A percentile compares a stretch with the other conserved stretches of the same genome.
These are phyloP conservation scores for Monilinia aucupariae DNA, from an alignment of 2,329 filamentous ascomycete species.

Conservation along the genomic window DNA sequence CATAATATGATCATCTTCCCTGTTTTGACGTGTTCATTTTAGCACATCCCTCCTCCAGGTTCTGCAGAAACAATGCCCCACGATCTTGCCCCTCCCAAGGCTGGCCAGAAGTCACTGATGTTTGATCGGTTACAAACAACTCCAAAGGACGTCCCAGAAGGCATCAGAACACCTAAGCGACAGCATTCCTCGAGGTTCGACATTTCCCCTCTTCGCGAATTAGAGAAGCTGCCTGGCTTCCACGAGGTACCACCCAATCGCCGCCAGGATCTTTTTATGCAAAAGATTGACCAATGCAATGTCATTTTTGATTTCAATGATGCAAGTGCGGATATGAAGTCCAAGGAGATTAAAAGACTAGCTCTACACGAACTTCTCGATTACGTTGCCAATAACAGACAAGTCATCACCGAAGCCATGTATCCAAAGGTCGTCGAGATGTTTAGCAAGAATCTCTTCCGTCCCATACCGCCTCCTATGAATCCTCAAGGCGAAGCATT, in stretches of 20 bases:
- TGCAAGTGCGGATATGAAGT: conserved; percentile 97
- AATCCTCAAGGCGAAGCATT: conserved; percentile 98
- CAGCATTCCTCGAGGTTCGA: conserved; percentile 98
- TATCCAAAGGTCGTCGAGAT: conserved; percentile 97
- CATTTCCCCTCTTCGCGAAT: conserved; percentile 90
- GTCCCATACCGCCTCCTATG: conserved; percentile 92
- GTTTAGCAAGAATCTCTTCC: conserved; percentile 98
- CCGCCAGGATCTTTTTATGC: conserved; percentile 96
- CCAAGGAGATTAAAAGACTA: conserved; percentile 97
- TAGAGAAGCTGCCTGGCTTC: conserved; percentile 96
- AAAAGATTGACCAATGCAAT: conserved; percentile 99
- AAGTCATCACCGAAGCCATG: conserved; percentile 98
- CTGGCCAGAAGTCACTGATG: conserved; percentile 80
- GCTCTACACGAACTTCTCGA: conserved; percentile 94
- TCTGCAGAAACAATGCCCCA: conserved; percentile 97
- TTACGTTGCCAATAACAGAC: conserved; percentile 96
- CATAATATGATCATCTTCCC: neutral
- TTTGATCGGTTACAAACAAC: conserved; percentile 88
- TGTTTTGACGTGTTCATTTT: conserved; percentile 13
- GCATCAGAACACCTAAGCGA: conserved; percentile 87
- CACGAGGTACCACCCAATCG: conserved; percentile 95
- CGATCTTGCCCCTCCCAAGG: conserved; percentile 89
- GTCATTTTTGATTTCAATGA: conserved; percentile 99
- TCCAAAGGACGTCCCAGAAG: conserved; percentile 93
- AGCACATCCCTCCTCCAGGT: conserved; percentile 90